Conservation (phyloP, 1,284 basidiomycete genomes). For the Microbotryomycetes sp. region DNA sequence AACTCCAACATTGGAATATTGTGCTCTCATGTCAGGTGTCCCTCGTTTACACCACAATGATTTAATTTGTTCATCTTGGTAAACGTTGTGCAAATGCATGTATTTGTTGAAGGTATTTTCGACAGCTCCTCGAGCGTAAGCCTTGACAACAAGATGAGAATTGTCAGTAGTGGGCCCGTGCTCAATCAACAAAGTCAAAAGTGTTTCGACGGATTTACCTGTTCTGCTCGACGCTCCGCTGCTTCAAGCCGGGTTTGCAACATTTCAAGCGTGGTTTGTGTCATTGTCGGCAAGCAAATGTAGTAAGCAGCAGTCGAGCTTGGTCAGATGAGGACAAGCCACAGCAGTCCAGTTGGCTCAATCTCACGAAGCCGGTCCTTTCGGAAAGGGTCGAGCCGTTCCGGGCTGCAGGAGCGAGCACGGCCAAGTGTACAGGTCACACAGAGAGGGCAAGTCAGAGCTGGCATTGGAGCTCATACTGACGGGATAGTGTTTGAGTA, state of each 20-base stretch:
- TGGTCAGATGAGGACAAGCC: too few relatives aligned
- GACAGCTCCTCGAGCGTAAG: conserved; percentile 1
- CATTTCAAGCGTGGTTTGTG: not conserved
- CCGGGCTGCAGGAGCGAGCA: too few relatives aligned
- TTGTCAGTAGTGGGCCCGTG: not conserved
- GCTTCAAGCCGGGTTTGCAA: not conserved
- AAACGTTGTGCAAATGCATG: conserved; percentile 4
- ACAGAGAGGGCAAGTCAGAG: too few relatives aligned
- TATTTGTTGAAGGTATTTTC: conserved; percentile 3
- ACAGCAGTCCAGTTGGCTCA: too few relatives aligned
- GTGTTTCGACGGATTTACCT: not conserved
- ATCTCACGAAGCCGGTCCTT: too few relatives aligned
- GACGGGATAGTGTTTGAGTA: too few relatives aligned
- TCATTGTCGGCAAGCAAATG: too few relatives aligned
- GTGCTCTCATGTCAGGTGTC: not conserved
- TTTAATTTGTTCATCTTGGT: conserved; percentile 2
- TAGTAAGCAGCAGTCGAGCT: too few relatives aligned
- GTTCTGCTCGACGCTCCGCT: not conserved
- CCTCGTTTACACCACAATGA: not conserved
- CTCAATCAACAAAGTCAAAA: not conserved
- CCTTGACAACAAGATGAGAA: too few relatives aligned
- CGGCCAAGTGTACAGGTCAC: too few relatives aligned
- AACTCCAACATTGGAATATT: not conserved
- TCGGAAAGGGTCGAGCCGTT: too few relatives aligned
- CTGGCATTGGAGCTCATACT: too few relatives aligned